Evolutionary conservation across 2,329 filamentous ascomycete species (phyloP).

Genomic region (Teratosphaeria epicoccoides): DNA sequence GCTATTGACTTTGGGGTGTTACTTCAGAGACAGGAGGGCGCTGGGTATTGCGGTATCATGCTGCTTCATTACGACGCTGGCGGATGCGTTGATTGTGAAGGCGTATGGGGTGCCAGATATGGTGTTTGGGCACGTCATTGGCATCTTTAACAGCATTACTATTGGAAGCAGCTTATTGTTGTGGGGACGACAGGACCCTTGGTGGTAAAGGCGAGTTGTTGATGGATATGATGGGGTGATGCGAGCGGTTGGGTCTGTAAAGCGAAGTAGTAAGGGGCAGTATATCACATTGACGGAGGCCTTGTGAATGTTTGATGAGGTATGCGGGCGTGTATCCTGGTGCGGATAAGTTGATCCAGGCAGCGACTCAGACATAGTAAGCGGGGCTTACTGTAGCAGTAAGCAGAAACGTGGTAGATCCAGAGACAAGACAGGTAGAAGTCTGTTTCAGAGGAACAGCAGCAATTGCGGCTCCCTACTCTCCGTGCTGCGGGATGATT

Average conservation of each 20-base stretch:
- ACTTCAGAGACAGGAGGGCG: constrained; percentile 22
- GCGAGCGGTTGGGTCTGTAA: not conserved
- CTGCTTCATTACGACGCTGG: constrained; percentile 20
- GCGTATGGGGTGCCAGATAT: constrained; percentile 18
- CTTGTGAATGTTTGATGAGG: too few species aligned
- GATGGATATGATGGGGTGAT: not conserved
- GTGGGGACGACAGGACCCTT: constrained; percentile 17
- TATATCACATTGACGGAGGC: not conserved
- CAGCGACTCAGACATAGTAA: too few species aligned
- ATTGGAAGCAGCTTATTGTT: constrained; percentile 22
- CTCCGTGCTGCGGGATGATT: too few species aligned
- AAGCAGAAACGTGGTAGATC: too few species aligned
- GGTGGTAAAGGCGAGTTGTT: not conserved
- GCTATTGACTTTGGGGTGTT: constrained; percentile 22
- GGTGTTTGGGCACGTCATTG: constrained; percentile 21
- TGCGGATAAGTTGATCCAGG: too few species aligned
- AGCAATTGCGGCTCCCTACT: too few species aligned
- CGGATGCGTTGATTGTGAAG: constrained; percentile 22
- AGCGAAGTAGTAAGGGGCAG: too few species aligned
- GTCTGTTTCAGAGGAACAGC: too few species aligned
- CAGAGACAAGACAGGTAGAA: too few species aligned
- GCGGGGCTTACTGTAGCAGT: too few species aligned
- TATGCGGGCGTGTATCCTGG: too few species aligned
- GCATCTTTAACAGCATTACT: constrained; percentile 17
- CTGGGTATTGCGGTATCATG: constrained; percentile 20